Evolutionary conservation across 148 eudicot species (phyloP).

Genomic region (Silene uniflora): DNA sequence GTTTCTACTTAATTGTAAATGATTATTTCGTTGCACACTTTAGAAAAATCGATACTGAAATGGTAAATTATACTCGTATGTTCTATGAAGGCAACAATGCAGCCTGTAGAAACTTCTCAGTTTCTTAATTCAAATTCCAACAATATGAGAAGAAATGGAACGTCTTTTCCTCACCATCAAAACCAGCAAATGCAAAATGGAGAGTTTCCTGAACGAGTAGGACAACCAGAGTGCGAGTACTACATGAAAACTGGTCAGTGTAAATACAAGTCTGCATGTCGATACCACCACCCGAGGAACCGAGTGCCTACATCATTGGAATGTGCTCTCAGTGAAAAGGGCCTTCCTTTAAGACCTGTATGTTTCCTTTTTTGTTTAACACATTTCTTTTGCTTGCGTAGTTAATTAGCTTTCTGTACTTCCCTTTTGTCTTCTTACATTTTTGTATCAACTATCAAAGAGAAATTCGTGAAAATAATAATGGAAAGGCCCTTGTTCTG

Average conservation of each 20-base stretch:
- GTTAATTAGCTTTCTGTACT: too few relatives aligned
- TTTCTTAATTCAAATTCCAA: conserved; percentile 17
- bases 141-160: conserved; percentile 22
- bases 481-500: too few relatives aligned
- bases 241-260: conserved; percentile 60
- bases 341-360: conserved; percentile 63
- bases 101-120: conserved; percentile 13
- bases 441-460: too few relatives aligned
- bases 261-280: conserved; percentile 46
- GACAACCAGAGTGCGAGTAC: conserved; percentile 49
- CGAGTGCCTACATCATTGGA: conserved; percentile 22
- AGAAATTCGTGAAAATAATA: too few relatives aligned
- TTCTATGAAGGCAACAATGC: conserved; percentile 13
- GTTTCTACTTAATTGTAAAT: not conserved
- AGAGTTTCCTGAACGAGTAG: conserved; percentile 61
- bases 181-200: conserved; percentile 33
- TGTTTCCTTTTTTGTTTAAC: conserved; percentile 4
- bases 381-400: not conserved
- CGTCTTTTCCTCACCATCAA: conserved; percentile 18
- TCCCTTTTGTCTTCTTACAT: too few relatives aligned
- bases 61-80: not conserved
- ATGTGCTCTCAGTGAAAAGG: conserved; percentile 30
- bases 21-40: not conserved
- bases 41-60: not conserved
- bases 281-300: conserved; percentile 52